These are phyloP conservation scores for Cytospora paraplurivora DNA, from an alignment of 2,329 filamentous ascomycete species.

Conservation along the genomic window DNA sequence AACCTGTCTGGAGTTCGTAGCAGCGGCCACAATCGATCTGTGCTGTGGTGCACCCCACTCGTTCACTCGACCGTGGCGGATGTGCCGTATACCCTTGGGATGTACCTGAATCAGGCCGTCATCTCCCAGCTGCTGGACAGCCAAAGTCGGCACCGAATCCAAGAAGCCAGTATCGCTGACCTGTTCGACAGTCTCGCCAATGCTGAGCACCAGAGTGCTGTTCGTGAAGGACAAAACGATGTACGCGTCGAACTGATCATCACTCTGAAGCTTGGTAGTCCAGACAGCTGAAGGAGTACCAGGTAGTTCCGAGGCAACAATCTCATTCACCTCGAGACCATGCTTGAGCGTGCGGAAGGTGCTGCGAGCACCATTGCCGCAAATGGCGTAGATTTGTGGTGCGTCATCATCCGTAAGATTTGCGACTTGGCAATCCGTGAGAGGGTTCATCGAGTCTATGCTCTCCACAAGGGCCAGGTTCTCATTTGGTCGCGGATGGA, in stretches of 20 bases:
- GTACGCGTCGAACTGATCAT: constrained; percentile 88
- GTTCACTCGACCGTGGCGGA: constrained; percentile 76
- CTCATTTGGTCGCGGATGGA: constrained; percentile 75
- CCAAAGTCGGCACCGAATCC: constrained; percentile 83
- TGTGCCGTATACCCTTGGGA: constrained; percentile 92
- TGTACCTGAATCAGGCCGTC: constrained; percentile 93
- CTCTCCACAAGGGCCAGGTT: constrained; percentile 85
- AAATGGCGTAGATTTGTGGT: constrained; percentile 93
- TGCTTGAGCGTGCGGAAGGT: constrained; percentile 91
- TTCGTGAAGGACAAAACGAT: constrained; percentile 94
- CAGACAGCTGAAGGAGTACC: constrained; percentile 90
- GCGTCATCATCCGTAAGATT: constrained; percentile 92
- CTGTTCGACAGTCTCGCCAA: constrained; percentile 95
- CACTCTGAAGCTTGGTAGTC: constrained; percentile 84
- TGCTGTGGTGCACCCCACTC: constrained; percentile 95
- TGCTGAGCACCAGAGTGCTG: constrained; percentile 87
- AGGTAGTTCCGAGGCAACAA: constrained; percentile 90
- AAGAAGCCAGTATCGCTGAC: constrained; percentile 93
- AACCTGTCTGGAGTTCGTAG: constrained; percentile 91
- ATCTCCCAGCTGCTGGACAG: constrained; percentile 91
- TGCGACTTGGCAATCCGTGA: constrained; percentile 87
- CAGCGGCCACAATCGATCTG: constrained; percentile 90
- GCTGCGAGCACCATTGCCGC: constrained; percentile 84
- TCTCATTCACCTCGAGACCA: constrained; percentile 88
- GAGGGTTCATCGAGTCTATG: constrained; percentile 85